Percentiles rank a stretch among this genome's conserved stretches.
Evolutionary conservation across 768 basidiomycete species (phyloP).

Genomic region (Boletus tomentosulus): DNA sequence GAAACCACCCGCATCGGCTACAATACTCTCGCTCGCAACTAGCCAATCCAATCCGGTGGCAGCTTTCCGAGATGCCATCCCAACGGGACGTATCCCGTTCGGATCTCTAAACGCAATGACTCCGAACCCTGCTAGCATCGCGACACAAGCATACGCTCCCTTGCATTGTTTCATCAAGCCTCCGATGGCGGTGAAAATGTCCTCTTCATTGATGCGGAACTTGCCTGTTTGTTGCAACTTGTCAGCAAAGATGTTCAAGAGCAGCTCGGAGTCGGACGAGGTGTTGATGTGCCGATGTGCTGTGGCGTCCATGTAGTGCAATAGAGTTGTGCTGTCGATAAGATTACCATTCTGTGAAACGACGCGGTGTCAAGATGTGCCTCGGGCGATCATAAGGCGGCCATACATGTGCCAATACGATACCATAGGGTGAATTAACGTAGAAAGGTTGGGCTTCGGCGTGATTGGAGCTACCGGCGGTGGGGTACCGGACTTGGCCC

Average conservation of each 20-base stretch:
- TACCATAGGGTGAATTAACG: conserved; percentile 99
- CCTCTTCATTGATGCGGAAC: conserved; percentile 98
- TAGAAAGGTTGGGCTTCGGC: conserved; percentile 99
- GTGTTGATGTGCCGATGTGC: conserved; percentile 99
- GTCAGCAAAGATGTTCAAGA: conserved; percentile 96
- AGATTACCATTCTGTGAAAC: conserved; percentile 87
- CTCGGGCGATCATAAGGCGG: neutral
- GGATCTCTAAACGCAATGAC: conserved; percentile 98
- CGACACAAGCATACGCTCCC: conserved; percentile 95
- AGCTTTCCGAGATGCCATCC: conserved; percentile 68
- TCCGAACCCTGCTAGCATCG: conserved; percentile 99
- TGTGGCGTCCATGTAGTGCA: conserved; percentile 91
- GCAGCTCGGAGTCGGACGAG: conserved; percentile 93
- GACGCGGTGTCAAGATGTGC: conserved; percentile 1
- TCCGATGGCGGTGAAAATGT: conserved; percentile 92
- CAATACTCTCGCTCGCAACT: conserved; percentile 93
- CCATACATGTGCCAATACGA: conserved; percentile 93
- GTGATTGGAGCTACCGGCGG: conserved; percentile 94
- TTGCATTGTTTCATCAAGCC: conserved; percentile 84
- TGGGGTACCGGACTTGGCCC: conserved; percentile 86
- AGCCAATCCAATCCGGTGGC: conserved; percentile 75
- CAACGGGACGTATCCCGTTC: conserved; percentile 93
- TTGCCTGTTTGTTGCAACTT: conserved; percentile 98
- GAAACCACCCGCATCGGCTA: conserved; percentile 92
- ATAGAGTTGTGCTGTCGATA: conserved; percentile 84